These are phyloP conservation scores for Stachybotrys elegans DNA, from an alignment of 2,329 filamentous ascomycete species.

Conservation along the genomic window DNA sequence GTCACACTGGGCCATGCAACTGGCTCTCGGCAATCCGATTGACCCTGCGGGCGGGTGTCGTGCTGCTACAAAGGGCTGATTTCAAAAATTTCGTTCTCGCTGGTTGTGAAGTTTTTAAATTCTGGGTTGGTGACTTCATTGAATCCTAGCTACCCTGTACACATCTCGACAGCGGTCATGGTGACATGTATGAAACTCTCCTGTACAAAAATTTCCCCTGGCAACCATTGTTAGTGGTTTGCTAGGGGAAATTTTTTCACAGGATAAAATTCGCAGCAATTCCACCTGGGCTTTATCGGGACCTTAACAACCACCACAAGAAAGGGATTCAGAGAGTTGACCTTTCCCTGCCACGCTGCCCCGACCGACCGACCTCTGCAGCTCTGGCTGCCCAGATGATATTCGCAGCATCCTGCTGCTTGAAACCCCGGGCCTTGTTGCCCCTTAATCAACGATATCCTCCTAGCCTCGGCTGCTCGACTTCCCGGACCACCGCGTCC, in stretches of 20 bases:
- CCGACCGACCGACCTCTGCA: slow-evolving; percentile 10
- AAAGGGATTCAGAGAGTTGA: background rate
- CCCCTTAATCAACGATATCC: background rate
- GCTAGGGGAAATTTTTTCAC: background rate
- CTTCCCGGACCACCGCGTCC: background rate
- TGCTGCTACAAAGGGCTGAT: slow-evolving; percentile 1
- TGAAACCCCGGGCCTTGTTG: slow-evolving; percentile 4
- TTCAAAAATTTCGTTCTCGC: slow-evolving; percentile 5
- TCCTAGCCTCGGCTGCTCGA: background rate
- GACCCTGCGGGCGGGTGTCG: slow-evolving; percentile 3
- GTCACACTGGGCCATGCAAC: slow-evolving; percentile 3
- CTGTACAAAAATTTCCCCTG: background rate
- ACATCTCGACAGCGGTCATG: too few relatives aligned
- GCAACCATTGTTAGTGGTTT: background rate
- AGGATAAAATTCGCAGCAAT: background rate
- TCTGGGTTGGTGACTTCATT: too few relatives aligned
- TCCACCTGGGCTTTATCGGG: background rate
- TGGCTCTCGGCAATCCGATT: slow-evolving; percentile 4
- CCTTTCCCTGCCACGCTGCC: slow-evolving; percentile 3
- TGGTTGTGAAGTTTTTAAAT: slow-evolving; percentile 2
- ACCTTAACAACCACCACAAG: background rate
- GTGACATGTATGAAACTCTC: too few relatives aligned
- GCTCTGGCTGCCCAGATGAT: slow-evolving; percentile 8
- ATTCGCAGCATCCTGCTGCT: slow-evolving; percentile 5
- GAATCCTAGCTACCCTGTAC: too few relatives aligned